Conservation (phyloP, 306 rosid species). For the Chamaecrista fasciculata region DNA sequence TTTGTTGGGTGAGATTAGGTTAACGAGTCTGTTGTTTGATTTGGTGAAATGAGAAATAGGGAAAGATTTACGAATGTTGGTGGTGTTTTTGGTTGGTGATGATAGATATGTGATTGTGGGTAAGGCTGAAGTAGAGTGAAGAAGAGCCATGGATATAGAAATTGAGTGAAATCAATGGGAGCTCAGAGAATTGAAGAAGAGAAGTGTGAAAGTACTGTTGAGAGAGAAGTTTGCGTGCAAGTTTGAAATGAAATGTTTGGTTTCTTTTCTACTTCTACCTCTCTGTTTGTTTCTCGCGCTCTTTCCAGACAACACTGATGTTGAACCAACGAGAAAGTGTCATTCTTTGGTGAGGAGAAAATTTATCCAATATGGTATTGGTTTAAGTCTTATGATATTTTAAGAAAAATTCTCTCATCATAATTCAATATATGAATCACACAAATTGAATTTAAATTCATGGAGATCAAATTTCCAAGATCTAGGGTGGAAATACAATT, state of each 20-base stretch:
- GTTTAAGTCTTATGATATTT: too few species aligned
- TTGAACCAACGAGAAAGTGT: too few species aligned
- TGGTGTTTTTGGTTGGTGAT: conserved; percentile 35
- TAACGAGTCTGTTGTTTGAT: conserved; percentile 3
- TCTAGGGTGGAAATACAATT: too few species aligned
- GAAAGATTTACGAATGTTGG: conserved; percentile 35
- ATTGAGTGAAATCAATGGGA: neutral
- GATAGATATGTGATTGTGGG: conserved; percentile 41
- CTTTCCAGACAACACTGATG: conserved; percentile 30
- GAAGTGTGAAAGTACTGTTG: conserved; percentile 3
- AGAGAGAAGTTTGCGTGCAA: conserved; percentile 49
- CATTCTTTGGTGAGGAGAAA: too few species aligned
- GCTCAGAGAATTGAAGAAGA: conserved; percentile 1
- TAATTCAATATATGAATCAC: too few species aligned
- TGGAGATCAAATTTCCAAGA: too few species aligned
- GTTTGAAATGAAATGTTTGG: conserved; percentile 41
- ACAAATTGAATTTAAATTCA: too few species aligned
- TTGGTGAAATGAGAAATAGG: conserved; percentile 23
- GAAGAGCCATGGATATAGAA: conserved; percentile 51
- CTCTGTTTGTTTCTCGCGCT: neutral
- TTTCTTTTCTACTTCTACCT: neutral
- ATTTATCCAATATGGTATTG: too few species aligned
- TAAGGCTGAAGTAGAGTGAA: conserved; percentile 47
- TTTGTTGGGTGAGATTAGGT: too few species aligned
- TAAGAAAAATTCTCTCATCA: too few species aligned